These are phyloP conservation scores for Xerocomus minutiporus DNA, from an alignment of 1,284 basidiomycete genomes.

Conservation along the genomic window DNA sequence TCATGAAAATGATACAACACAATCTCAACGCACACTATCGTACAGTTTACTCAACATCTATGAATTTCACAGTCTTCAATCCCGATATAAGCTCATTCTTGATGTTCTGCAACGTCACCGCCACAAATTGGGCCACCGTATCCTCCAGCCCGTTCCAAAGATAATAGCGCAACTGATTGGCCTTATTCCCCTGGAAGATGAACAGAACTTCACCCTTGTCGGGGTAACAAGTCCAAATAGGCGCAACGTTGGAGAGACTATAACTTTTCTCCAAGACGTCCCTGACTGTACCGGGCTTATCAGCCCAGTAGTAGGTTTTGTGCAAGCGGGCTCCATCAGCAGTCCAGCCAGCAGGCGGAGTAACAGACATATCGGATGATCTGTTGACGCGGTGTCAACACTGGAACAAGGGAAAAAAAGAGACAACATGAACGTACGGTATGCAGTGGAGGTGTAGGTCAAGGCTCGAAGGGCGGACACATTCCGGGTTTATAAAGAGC, in stretches of 20 bases:
- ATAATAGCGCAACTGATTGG: not conserved
- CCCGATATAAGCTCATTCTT: not conserved
- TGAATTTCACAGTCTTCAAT: not conserved
- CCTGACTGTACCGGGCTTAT: conserved; percentile 2
- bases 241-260: not conserved
- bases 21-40: too few relatives aligned
- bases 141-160: conserved; percentile 6
- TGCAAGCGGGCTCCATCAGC: not conserved
- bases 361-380: not conserved
- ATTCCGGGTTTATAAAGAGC: not conserved
- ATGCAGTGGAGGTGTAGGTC: not conserved
- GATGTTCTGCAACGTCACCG: not conserved
- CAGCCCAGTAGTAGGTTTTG: conserved; percentile 3
- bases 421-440: not conserved
- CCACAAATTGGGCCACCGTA: not conserved
- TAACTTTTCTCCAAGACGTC: not conserved
- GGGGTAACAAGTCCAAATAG: conserved; percentile 2
- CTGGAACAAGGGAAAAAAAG: too few relatives aligned
- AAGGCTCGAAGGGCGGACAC: not conserved
- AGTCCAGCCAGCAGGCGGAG: conserved; percentile 5
- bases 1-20: too few relatives aligned
- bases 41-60: not conserved
- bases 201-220: conserved; percentile 1
- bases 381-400: not conserved
- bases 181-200: not conserved